Conservation (phyloP, 257 asterid species). For the Mitragyna speciosa region DNA sequence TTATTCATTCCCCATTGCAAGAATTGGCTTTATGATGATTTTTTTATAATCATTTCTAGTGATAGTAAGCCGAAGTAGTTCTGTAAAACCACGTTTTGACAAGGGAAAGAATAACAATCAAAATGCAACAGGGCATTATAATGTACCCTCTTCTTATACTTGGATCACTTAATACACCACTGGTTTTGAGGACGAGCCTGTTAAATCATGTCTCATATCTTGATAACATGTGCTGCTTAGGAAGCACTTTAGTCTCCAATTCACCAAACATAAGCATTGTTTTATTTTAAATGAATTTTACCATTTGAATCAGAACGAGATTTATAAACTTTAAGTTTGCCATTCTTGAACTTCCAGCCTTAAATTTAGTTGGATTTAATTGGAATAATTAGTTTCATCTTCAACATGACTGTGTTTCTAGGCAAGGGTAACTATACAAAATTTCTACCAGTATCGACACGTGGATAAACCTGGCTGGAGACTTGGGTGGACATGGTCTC, state of each 20-base stretch:
- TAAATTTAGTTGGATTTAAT: background rate
- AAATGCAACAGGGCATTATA: background rate
- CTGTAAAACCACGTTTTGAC: background rate
- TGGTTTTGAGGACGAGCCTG: background rate
- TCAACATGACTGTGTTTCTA: conserved; percentile 18
- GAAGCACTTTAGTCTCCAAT: background rate
- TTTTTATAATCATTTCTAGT: background rate
- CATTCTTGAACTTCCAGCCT: background rate
- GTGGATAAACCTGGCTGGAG: conserved; percentile 68
- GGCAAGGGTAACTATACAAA: conserved; percentile 71
- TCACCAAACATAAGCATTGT: background rate
- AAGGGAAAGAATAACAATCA: background rate
- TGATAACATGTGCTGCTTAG: background rate
- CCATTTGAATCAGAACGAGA: background rate
- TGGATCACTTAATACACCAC: background rate
- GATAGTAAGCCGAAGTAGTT: background rate
- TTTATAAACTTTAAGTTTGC: background rate
- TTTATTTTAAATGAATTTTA: too few species aligned
- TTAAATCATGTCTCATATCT: background rate
- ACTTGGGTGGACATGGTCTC: conserved; percentile 64
- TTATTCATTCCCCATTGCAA: background rate
- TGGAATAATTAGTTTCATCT: background rate
- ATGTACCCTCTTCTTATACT: background rate
- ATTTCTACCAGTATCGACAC: conserved; percentile 62
- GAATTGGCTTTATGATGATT: too few species aligned